Percentiles rank a stretch among this genome's conserved stretches.
phyloP scores from a whole-genome alignment of 2,329 filamentous ascomycete genomes.

The Nothopassalora personata region DNA sequence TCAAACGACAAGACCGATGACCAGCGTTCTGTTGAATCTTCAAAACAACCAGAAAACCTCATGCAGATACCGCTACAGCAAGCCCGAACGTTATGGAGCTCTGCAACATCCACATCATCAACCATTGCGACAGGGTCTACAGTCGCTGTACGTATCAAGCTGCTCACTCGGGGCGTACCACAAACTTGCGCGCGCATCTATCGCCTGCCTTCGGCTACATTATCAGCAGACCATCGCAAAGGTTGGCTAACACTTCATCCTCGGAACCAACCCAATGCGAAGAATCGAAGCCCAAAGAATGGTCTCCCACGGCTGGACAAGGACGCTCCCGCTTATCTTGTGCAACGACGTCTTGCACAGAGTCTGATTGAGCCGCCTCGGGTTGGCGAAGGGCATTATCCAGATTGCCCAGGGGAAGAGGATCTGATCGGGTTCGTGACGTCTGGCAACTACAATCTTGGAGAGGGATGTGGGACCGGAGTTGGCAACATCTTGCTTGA shows the following conservation, averaged over 20 bases:
- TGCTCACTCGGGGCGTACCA: conserved; percentile 66
- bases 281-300: conserved; percentile 22
- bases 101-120: not conserved
- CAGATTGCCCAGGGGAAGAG: conserved; percentile 63
- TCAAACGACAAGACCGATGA: not conserved
- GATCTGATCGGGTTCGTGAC: conserved; percentile 90
- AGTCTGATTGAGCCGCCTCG: conserved; percentile 41
- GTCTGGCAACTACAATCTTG: conserved; percentile 75
- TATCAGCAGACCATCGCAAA: conserved; percentile 47
- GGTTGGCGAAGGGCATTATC: conserved; percentile 44
- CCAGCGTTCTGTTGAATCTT: not conserved
- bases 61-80: conserved; percentile 1
- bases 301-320: conserved; percentile 24
- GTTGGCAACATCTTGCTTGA: conserved; percentile 64
- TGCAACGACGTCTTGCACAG: conserved; percentile 39
- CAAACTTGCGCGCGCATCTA: conserved; percentile 75
- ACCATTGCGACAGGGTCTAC: not conserved
- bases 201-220: conserved; percentile 58
- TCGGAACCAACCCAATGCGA: conserved; percentile 18
- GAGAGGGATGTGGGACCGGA: conserved; percentile 67
- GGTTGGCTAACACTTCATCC: conserved; percentile 65
- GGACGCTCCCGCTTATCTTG: conserved; percentile 40
- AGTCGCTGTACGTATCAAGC: conserved; percentile 57
- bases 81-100: not conserved
- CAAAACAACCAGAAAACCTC: not conserved